These are phyloP conservation scores for Tremella fuciformis DNA, from an alignment of 768 basidiomycete species.

Conservation along the genomic window DNA sequence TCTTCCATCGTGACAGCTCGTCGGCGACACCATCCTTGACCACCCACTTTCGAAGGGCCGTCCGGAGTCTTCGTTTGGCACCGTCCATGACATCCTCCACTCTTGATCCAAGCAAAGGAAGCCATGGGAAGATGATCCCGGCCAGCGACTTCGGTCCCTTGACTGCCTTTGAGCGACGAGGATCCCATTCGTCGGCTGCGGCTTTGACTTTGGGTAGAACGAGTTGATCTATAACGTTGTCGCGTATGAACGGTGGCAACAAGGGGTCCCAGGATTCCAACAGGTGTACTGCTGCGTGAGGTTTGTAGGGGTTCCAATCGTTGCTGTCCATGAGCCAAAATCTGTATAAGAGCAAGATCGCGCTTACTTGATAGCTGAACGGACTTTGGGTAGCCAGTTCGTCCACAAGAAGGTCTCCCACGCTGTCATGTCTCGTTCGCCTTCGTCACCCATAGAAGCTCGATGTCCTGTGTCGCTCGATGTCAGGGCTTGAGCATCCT, in stretches of 20 bases:
- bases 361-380: slow-evolving; percentile 75
- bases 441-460: slow-evolving; percentile 5
- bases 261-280: slow-evolving; percentile 86
- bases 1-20: slow-evolving; percentile 73
- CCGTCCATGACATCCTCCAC: slow-evolving; percentile 82
- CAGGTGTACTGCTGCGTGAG: slow-evolving; percentile 72
- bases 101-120: slow-evolving; percentile 78
- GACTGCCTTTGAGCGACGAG: slow-evolving; percentile 36
- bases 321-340: slow-evolving; percentile 57
- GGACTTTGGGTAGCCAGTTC: slow-evolving; percentile 90
- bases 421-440: slow-evolving; percentile 75
- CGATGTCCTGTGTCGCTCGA: slow-evolving; percentile 6
- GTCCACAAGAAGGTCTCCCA: slow-evolving; percentile 94
- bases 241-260: slow-evolving; percentile 83
- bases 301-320: slow-evolving; percentile 75
- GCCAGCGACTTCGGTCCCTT: slow-evolving; percentile 61
- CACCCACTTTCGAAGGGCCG: slow-evolving; percentile 70
- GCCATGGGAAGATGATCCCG: slow-evolving; percentile 88
- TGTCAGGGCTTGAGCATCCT: slow-evolving; percentile 11
- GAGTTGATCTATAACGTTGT: slow-evolving; percentile 94
- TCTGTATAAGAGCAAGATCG: background rate
- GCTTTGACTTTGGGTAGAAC: slow-evolving; percentile 87
- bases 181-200: slow-evolving; percentile 74
- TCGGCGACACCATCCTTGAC: slow-evolving; percentile 68
- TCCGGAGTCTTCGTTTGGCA: slow-evolving; percentile 79